These are phyloP conservation scores for Fomitopsis betulina DNA, from an alignment of 1,284 basidiomycete genomes.

Conservation along the genomic window DNA sequence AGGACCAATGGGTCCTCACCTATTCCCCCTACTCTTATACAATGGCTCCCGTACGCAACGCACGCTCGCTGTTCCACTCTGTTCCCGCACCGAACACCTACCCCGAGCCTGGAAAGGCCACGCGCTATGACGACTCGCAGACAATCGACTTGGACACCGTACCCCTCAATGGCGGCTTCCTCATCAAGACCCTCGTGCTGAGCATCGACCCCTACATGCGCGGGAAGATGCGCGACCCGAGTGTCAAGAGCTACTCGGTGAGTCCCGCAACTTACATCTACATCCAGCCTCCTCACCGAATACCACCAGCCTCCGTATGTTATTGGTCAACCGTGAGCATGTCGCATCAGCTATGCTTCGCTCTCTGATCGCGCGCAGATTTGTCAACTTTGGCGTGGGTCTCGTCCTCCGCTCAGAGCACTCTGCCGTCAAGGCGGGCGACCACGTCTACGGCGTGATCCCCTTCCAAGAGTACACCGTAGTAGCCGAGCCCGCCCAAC, in stretches of 20 bases:
- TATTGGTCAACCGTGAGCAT: constrained; percentile 38
- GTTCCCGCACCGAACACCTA: neutral
- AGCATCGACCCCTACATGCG: constrained; percentile 48
- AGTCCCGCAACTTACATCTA: neutral
- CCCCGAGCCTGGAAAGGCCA: constrained; percentile 44
- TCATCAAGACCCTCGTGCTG: constrained; percentile 43
- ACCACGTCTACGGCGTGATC: constrained; percentile 36
- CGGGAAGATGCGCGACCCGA: constrained; percentile 29
- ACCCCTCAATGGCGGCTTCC: constrained; percentile 45
- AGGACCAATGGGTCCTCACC: no score
- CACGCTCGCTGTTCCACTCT: neutral
- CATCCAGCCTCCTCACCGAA: neutral
- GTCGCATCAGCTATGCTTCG: neutral
- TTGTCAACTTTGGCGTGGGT: constrained; percentile 31
- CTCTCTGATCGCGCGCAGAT: neutral
- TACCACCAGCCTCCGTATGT: neutral
- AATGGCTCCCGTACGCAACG: neutral
- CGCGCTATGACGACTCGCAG: constrained; percentile 39
- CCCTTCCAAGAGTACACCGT: constrained; percentile 24
- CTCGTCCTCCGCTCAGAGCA: constrained; percentile 42
- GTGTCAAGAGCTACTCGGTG: constrained; percentile 23
- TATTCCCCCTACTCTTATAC: neutral
- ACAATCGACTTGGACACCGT: constrained; percentile 47
- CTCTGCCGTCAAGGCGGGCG: constrained; percentile 33
- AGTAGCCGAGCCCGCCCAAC: neutral